These are phyloP conservation scores for Aspergillus japonicus DNA, from an alignment of 2,329 filamentous ascomycete species.

Conservation along the genomic window DNA sequence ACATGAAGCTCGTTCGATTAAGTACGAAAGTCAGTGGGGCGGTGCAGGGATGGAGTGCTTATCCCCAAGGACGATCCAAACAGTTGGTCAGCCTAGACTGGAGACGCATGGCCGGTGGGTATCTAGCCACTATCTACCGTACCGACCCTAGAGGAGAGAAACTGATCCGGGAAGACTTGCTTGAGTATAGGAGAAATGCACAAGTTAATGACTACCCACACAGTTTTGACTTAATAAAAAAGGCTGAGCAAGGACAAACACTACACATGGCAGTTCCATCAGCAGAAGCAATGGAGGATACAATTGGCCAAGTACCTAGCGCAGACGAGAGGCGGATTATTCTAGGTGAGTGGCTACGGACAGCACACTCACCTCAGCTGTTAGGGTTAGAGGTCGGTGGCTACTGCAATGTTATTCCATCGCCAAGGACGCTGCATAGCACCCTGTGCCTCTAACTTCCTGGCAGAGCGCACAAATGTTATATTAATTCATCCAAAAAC, in stretches of 20 bases:
- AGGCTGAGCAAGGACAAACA: too few relatives aligned
- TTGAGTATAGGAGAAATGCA: background rate
- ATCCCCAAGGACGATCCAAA: constrained; percentile 22
- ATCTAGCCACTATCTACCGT: too few relatives aligned
- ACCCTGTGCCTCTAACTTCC: background rate
- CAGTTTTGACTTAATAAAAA: too few relatives aligned
- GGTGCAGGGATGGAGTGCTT: constrained; percentile 30
- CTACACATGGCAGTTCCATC: background rate
- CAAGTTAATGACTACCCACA: too few relatives aligned
- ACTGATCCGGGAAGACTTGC: background rate
- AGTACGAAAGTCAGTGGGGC: constrained; percentile 22
- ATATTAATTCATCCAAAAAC: background rate
- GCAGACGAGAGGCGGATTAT: background rate
- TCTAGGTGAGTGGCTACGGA: background rate
- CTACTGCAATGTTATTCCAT: background rate
- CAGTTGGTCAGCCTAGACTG: constrained; percentile 13
- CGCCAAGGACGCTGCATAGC: background rate
- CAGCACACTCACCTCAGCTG: background rate
- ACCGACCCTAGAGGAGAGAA: background rate
- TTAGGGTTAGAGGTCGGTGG: background rate
- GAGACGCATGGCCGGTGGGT: constrained; percentile 3
- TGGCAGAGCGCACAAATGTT: background rate
- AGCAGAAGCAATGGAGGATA: background rate
- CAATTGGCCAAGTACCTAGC: background rate
- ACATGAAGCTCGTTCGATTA: too few relatives aligned